A percentile compares a stretch with the other conserved stretches of the same genome.
These are phyloP conservation scores for Colletotrichum trifolii DNA, from an alignment of 2,329 filamentous ascomycete species.

Conservation along the genomic window DNA sequence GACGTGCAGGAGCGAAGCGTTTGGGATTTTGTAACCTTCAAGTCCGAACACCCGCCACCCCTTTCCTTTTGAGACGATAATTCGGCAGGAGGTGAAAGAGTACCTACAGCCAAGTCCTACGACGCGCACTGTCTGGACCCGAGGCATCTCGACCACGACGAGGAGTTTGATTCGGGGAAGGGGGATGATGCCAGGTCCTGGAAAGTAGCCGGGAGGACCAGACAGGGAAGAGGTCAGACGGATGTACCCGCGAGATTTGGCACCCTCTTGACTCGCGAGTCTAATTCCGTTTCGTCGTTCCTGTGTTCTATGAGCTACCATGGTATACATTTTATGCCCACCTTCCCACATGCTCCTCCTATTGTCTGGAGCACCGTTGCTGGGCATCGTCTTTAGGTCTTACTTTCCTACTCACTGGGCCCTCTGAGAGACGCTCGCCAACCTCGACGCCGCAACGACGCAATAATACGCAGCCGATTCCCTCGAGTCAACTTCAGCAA, in stretches of 20 bases:
- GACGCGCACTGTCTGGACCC: slow-evolving; percentile 17
- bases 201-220: not conserved
- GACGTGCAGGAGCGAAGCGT: slow-evolving; percentile 25
- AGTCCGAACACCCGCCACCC: slow-evolving; percentile 6
- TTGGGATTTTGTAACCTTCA: slow-evolving; percentile 27
- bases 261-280: not conserved
- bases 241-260: not conserved
- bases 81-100: too few species aligned
- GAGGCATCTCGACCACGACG: slow-evolving; percentile 7
- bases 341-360: not conserved
- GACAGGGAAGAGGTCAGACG: slow-evolving; percentile 1
- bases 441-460: not conserved
- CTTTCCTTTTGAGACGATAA: slow-evolving; percentile 18
- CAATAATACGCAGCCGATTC: not conserved
- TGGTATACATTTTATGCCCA: slow-evolving; percentile 5
- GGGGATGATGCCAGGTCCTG: not conserved
- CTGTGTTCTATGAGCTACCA: not conserved
- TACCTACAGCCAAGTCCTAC: not conserved
- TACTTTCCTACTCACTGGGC: not conserved
- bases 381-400: not conserved
- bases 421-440: slow-evolving; percentile 7
- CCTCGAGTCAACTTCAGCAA: slow-evolving; percentile 9
- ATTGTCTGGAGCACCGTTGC: not conserved
- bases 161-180: not conserved
- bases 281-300: not conserved